phyloP scores from a whole-genome alignment of 371 early-diverging fungal genomes.

The Syncephalastrum contaminatum region DNA sequence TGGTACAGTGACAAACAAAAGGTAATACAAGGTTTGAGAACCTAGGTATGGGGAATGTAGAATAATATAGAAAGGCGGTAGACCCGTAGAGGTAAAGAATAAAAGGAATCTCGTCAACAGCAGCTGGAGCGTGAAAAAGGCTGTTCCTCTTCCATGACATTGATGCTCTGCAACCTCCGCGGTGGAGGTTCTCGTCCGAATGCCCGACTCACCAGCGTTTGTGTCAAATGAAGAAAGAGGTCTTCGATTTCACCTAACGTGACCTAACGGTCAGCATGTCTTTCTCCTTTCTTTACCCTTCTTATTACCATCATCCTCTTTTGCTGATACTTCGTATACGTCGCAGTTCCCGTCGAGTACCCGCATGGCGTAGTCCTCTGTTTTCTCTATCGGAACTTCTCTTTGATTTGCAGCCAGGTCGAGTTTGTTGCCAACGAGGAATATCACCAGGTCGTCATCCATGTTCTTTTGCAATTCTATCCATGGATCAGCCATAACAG shows the following conservation, averaged over 20 bases:
- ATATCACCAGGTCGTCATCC: slow-evolving; percentile 58
- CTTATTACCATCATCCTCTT: slow-evolving; percentile 52
- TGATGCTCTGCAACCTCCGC: too few relatives aligned
- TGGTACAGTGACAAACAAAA: too few relatives aligned
- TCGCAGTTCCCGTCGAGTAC: slow-evolving; percentile 38
- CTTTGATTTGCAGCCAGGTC: slow-evolving; percentile 56
- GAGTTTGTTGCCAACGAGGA: slow-evolving; percentile 70
- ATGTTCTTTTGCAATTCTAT: slow-evolving; percentile 63
- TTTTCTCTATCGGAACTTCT: slow-evolving; percentile 44
- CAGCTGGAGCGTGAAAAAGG: too few relatives aligned
- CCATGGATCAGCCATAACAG: slow-evolving; percentile 2
- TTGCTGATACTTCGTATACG: slow-evolving; percentile 64
- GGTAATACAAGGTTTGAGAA: too few relatives aligned
- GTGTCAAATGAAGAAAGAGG: slow-evolving; percentile 46
- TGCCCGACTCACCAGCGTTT: slow-evolving; percentile 41
- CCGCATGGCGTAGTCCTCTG: slow-evolving; percentile 45
- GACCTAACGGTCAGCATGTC: background rate
- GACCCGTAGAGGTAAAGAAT: too few relatives aligned
- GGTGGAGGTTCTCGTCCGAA: slow-evolving; percentile 1
- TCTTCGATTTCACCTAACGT: slow-evolving; percentile 33
- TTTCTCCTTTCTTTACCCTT: background rate
- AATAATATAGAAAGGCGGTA: too few relatives aligned
- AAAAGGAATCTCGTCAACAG: too few relatives aligned
- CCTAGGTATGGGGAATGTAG: too few relatives aligned
- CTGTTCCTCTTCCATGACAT: too few relatives aligned